Conservation (phyloP, 176 grass and related monocot genomes). For the Oryza officinalis region DNA sequence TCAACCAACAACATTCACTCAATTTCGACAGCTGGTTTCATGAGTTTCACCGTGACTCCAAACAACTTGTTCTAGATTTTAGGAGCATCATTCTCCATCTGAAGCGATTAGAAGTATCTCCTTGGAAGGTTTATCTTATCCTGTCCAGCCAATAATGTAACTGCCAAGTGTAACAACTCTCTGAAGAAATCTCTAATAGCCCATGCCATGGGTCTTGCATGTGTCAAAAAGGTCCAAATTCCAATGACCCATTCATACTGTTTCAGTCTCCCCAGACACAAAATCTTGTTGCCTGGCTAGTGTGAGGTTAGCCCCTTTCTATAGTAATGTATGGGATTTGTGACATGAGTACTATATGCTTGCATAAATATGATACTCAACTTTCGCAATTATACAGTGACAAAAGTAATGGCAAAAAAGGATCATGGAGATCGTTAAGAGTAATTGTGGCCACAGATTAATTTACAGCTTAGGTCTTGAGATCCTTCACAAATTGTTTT, state of each 20-base stretch:
- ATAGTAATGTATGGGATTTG: not conserved
- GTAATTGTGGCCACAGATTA: not conserved
- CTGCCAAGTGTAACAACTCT: too few species aligned
- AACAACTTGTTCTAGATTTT: not conserved
- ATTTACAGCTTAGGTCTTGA: constrained; percentile 7
- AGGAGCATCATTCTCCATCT: not conserved
- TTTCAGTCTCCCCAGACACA: not conserved
- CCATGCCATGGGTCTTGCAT: not conserved
- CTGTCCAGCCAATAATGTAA: too few species aligned
- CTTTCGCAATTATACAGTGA: not conserved
- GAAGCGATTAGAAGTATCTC: not conserved
- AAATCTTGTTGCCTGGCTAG: not conserved
- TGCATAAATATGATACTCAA: not conserved
- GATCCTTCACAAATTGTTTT: not conserved
- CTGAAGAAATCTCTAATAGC: not conserved
- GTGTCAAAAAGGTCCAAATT: not conserved
- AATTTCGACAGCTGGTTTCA: not conserved
- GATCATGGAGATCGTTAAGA: not conserved
- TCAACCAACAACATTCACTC: not conserved
- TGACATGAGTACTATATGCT: not conserved
- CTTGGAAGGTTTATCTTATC: not conserved
- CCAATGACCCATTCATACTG: not conserved
- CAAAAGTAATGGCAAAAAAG: not conserved
- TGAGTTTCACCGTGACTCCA: not conserved
- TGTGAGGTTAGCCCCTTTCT: not conserved